Evolutionary conservation across 83 land plant genomes (phyloP).

Genomic region (Picea engelmannii): DNA sequence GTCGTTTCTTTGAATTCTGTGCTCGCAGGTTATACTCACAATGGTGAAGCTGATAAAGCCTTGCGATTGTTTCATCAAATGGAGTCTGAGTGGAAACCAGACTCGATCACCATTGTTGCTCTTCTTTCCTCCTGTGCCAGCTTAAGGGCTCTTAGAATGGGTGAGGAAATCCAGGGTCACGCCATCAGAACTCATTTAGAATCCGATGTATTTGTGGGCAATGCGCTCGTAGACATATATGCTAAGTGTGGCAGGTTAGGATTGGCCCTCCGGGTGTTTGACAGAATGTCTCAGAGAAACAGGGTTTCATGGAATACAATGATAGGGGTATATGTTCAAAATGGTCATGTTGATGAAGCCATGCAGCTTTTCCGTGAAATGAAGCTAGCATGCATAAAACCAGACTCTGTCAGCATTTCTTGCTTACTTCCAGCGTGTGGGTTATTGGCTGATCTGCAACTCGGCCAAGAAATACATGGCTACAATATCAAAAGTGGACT

Average conservation of each 20-base stretch:
- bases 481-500: not conserved
- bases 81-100: conserved; percentile 28
- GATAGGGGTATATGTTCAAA: conserved; percentile 52
- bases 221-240: conserved; percentile 64
- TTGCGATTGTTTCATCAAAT: conserved; percentile 38
- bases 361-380: conserved; percentile 30
- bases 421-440: conserved; percentile 45
- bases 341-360: conserved; percentile 36
- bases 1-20: conserved; percentile 64
- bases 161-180: conserved; percentile 50
- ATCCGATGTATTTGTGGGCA: conserved; percentile 44
- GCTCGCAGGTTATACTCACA: conserved; percentile 38
- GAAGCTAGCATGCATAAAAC: conserved; percentile 18
- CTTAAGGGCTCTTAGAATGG: conserved; percentile 21
- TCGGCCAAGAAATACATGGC: conserved; percentile 46
- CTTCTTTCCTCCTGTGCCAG: conserved; percentile 57
- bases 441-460: conserved; percentile 26
- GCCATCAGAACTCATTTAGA: conserved; percentile 26
- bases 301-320: conserved; percentile 62
- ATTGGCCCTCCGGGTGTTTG: conserved; percentile 38
- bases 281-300: conserved; percentile 32
- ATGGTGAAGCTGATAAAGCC: conserved; percentile 35
- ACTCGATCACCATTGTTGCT: conserved; percentile 53
- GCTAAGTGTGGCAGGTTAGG: conserved; percentile 34
- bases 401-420: conserved; percentile 40